Evolutionary conservation across 2,329 filamentous ascomycete species (phyloP), one percentile per base, ranked within the genome.

Genomic region (Stylonectria norvegica): DNA sequence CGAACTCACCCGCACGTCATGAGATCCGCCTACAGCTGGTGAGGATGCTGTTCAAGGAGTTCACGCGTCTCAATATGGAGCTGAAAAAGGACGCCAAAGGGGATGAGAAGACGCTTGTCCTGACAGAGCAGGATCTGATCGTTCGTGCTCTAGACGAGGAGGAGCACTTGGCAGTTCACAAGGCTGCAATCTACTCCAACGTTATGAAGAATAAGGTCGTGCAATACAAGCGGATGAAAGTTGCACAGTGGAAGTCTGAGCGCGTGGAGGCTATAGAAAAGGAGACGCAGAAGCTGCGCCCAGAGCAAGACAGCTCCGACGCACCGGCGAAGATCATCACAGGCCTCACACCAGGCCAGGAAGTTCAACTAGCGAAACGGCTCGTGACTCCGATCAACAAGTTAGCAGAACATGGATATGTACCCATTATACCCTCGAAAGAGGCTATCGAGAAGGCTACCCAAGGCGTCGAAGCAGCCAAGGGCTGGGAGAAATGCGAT

Each of bases 401-500:
- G 2, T 71, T 95, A n/a, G 72, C 78, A 5, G 62, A 73, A 5
- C 77, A 82, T 58, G 89, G 88, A 14, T 97, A 96, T 60, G 81
- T 96, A 16, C 78, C 83, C 0, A 67, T 62, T 4, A 66, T 82
- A 1, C 90, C 90, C 0, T 76, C 78, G 0, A 69, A 76, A 1
- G 73, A 75, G 6, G 84, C 88, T 14, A 77, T 96, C 14, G 69
- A 76, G 36, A 72, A 76, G 36, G 84, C 88, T 1, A 77, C 71
- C 22, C 72, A 76, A 30, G 88, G 82, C 0, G 73, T 88, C 0
- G 70, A 78, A 34, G 72, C 80, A 6, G 78, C 85, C 10, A 76
- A 80, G 37, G 87, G 87, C 34, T 95, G 84, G 75, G 93, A 98
- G 66, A 75, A 81, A 35, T 98, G 93, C 56, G 90, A 95, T 57